Evolutionary conservation across 225 moss, liverwort and hornwort genomes (phyloP).

Genomic region (Bryum argenteum): DNA sequence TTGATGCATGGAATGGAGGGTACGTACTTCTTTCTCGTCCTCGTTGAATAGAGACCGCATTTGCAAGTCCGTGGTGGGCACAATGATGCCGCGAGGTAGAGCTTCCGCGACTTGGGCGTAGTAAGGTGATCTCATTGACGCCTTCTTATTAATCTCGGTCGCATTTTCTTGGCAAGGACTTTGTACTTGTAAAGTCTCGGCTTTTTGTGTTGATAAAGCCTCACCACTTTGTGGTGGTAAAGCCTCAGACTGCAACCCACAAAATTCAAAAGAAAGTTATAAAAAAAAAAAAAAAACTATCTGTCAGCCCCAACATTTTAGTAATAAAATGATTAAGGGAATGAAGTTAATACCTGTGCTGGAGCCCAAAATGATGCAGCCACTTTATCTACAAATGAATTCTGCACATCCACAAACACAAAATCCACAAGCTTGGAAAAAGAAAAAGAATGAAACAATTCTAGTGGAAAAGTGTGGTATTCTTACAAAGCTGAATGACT

Average conservation of each 20-base stretch:
- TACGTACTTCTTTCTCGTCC: constrained; percentile 50
- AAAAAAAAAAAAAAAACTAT: too few relatives aligned
- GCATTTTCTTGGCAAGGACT: neutral
- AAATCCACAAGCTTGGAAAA: neutral
- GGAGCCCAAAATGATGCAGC: constrained; percentile 37
- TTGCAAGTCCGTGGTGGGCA: constrained; percentile 69
- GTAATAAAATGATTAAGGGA: neutral
- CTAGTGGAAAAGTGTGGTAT: too few relatives aligned
- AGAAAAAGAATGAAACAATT: too few relatives aligned
- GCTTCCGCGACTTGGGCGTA: constrained; percentile 31
- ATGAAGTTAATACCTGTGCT: constrained; percentile 15
- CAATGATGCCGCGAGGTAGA: constrained; percentile 72
- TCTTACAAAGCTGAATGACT: too few relatives aligned
- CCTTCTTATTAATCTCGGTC: neutral
- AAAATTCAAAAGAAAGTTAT: too few relatives aligned
- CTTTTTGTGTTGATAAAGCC: neutral
- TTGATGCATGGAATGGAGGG: neutral
- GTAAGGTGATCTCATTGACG: constrained; percentile 15
- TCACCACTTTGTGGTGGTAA: neutral
- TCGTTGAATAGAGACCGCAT: constrained; percentile 62
- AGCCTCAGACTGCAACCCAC: constrained; percentile 24
- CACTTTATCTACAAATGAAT: constrained; percentile 39
- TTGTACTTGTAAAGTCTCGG: constrained; percentile 8
- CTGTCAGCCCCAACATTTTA: too few relatives aligned
- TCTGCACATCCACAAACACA: constrained; percentile 28